Percentiles rank a stretch among this genome's conserved stretches.
Conservation (phyloP, 169 alveolate species). For the Cryptosporidium canis region DNA sequence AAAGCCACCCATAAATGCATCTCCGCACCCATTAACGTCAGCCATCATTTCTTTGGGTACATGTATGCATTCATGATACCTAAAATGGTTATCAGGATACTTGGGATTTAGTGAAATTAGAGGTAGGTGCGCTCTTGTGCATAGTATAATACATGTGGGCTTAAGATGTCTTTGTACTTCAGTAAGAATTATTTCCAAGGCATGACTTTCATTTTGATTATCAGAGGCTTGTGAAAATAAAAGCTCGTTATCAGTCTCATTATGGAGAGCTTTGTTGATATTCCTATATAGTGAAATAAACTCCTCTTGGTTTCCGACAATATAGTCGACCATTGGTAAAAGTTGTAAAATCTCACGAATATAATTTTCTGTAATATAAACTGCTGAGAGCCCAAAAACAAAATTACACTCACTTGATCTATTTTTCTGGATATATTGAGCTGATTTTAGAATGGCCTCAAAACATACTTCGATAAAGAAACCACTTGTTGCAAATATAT, state of each 20-base stretch:
- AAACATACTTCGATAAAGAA: constrained; percentile 65
- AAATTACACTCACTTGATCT: neutral
- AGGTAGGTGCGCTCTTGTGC: constrained; percentile 52
- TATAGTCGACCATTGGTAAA: constrained; percentile 25
- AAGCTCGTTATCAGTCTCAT: neutral
- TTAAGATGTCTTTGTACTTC: constrained; percentile 24
- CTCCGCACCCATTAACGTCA: constrained; percentile 70
- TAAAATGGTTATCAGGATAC: neutral
- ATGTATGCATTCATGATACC: constrained; percentile 30
- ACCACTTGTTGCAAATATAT: constrained; percentile 61
- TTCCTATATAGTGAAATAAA: constrained; percentile 3
- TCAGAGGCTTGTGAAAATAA: neutral
- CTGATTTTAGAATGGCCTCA: constrained; percentile 39
- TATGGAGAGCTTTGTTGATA: neutral
- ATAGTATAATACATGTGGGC: constrained; percentile 22
- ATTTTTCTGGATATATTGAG: neutral
- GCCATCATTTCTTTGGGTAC: constrained; percentile 44
- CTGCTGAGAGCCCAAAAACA: constrained; percentile 57
- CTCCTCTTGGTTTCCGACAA: constrained; percentile 50
- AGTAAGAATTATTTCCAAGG: constrained; percentile 17
- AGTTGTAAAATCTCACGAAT: neutral
- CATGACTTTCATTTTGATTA: neutral
- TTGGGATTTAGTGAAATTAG: constrained; percentile 2
- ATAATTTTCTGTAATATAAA: constrained; percentile 25
- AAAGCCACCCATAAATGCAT: constrained; percentile 54